Percentiles rank a stretch among this genome's conserved stretches.
These are phyloP conservation scores for Xylaria scruposa DNA, from an alignment of 495 filamentous ascomycete genomes.

Conservation along the genomic window DNA sequence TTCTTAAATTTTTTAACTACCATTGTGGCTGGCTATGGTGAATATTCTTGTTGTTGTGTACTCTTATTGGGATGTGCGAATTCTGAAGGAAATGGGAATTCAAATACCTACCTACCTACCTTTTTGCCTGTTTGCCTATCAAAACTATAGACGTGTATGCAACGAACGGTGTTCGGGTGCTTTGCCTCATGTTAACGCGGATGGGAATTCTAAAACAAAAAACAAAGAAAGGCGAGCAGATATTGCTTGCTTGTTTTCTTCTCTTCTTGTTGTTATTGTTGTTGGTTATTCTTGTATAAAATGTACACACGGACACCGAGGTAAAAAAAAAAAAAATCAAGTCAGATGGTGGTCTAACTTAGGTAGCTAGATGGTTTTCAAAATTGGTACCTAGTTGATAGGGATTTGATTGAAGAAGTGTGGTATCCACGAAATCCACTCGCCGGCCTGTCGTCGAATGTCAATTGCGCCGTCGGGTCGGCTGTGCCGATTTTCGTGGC, in stretches of 20 bases:
- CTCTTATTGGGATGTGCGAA: neutral
- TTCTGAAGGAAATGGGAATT: neutral
- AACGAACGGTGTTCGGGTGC: conserved; percentile 4
- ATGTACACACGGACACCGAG: conserved; percentile 6
- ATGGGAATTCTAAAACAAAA: neutral
- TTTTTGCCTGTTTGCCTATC: neutral
- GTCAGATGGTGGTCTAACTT: neutral
- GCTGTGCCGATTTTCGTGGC: too few species aligned
- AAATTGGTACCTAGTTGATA: neutral
- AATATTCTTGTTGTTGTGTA: neutral
- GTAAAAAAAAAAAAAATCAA: neutral
- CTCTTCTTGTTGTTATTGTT: neutral
- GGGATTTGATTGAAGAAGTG: neutral
- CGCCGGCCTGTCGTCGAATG: neutral
- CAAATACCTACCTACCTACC: neutral
- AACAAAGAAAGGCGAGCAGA: too few species aligned
- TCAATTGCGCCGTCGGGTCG: too few species aligned
- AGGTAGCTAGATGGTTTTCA: neutral
- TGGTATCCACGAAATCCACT: neutral
- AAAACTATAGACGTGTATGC: neutral
- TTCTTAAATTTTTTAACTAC: neutral
- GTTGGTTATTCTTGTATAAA: conserved; percentile 8
- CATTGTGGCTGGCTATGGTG: neutral
- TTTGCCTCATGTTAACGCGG: neutral
- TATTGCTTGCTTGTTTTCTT: neutral